Percentiles rank a stretch among this genome's conserved stretches.
Evolutionary conservation across 495 filamentous ascomycete species (phyloP).

Genomic region (Aspergillus wentii): DNA sequence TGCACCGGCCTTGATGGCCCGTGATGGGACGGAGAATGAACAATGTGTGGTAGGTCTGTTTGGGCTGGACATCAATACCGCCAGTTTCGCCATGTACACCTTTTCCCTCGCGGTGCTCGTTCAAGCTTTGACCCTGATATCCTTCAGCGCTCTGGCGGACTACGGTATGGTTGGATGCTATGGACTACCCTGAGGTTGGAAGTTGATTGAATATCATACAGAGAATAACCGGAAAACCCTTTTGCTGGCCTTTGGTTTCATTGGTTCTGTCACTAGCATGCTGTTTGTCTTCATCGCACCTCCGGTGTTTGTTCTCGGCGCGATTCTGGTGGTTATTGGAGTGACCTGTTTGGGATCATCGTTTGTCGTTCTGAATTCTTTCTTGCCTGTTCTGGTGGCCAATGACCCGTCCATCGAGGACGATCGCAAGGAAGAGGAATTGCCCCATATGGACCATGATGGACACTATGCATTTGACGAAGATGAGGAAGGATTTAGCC

Average conservation of each 20-base stretch:
- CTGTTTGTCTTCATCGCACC: constrained; percentile 72
- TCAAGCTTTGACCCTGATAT: constrained; percentile 49
- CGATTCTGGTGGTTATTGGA: constrained; percentile 72
- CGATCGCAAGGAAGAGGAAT: constrained; percentile 15
- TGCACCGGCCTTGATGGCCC: constrained; percentile 51
- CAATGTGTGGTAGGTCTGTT: constrained; percentile 44
- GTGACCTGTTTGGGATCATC: constrained; percentile 64
- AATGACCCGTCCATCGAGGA: constrained; percentile 37
- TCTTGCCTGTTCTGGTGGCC: constrained; percentile 44
- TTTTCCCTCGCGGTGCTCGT: constrained; percentile 47
- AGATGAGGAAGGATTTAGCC: neutral
- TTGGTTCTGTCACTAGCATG: constrained; percentile 77
- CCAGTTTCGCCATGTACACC: constrained; percentile 54
- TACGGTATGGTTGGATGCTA: constrained; percentile 35
- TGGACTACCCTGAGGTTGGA: too few relatives aligned
- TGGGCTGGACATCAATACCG: constrained; percentile 42
- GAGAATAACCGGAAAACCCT: constrained; percentile 61
- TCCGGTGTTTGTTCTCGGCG: constrained; percentile 66
- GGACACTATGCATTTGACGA: constrained; percentile 11
- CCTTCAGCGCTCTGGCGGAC: constrained; percentile 49
- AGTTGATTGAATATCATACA: too few relatives aligned
- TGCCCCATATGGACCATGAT: constrained; percentile 16
- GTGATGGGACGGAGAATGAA: constrained; percentile 16
- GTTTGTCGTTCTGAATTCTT: constrained; percentile 49
- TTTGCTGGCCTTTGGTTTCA: constrained; percentile 70